These are phyloP conservation scores for Nasturtium officinale DNA, from an alignment of 345 rosid genomes.

Conservation along the genomic window DNA sequence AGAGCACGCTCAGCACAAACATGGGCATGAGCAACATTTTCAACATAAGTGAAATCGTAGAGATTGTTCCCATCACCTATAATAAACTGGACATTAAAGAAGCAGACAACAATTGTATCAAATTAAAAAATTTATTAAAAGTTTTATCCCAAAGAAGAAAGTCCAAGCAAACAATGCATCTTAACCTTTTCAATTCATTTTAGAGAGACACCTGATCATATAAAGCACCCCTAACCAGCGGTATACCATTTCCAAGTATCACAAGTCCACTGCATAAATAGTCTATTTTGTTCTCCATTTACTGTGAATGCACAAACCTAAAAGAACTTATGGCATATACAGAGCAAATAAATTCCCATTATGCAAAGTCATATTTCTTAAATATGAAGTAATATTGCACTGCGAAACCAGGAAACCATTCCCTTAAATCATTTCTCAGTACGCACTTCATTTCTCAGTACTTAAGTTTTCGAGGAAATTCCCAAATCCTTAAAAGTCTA, in stretches of 20 bases:
- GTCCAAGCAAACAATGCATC: background rate
- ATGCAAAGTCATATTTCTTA: background rate
- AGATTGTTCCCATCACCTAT: slow-evolving; percentile 86
- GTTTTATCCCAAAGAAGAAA: too few species aligned
- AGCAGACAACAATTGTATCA: background rate
- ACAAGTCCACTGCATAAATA: background rate
- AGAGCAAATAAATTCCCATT: background rate
- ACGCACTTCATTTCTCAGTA: background rate
- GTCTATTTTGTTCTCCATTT: too few species aligned
- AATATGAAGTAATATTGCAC: background rate
- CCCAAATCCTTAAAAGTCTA: background rate
- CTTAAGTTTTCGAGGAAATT: background rate
- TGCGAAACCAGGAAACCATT: background rate
- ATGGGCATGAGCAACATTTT: slow-evolving; percentile 94
- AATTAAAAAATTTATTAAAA: background rate
- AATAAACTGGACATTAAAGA: slow-evolving; percentile 61
- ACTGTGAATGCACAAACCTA: slow-evolving; percentile 1
- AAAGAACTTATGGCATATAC: slow-evolving; percentile 11
- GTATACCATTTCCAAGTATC: background rate
- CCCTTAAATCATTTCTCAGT: background rate
- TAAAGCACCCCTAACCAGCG: too few species aligned
- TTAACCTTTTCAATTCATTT: background rate
- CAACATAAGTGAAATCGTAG: slow-evolving; percentile 87
- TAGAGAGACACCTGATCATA: background rate
- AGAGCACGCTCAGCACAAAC: slow-evolving; percentile 92